Conservation (phyloP, 83 land plant species). For the Picea engelmannii region DNA sequence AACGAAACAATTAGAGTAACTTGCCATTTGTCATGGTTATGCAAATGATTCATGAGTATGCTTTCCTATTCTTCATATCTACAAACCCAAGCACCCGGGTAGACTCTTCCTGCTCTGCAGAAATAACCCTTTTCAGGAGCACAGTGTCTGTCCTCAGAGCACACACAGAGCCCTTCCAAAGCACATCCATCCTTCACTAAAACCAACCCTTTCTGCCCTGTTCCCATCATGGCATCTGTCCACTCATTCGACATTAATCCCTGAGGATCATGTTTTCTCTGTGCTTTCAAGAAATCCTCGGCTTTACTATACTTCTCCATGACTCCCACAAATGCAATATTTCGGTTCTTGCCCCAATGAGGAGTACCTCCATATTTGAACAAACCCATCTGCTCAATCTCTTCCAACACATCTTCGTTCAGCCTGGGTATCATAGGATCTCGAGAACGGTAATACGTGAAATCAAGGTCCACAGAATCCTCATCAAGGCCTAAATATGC, state of each 20-base stretch:
- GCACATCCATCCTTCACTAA: constrained; percentile 49
- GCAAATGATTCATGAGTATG: no score
- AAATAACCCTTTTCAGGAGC: constrained; percentile 30
- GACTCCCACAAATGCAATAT: constrained; percentile 32
- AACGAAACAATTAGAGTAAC: no score
- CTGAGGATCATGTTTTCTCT: constrained; percentile 39
- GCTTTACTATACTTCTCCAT: constrained; percentile 12
- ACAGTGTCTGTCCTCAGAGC: constrained; percentile 40
- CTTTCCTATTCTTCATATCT: no score
- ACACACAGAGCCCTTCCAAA: constrained; percentile 55
- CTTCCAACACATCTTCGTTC: constrained; percentile 36
- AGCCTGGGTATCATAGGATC: constrained; percentile 35
- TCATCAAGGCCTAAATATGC: constrained; percentile 42
- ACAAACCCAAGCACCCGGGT: constrained; percentile 17
- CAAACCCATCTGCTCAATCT: constrained; percentile 68
- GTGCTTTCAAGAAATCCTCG: constrained; percentile 19
- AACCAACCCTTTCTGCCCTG: constrained; percentile 13
- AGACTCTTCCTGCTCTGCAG: constrained; percentile 36
- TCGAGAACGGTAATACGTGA: constrained; percentile 38
- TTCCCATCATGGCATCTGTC: constrained; percentile 8
- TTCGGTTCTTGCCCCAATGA: constrained; percentile 54
- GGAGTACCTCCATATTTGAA: constrained; percentile 44
- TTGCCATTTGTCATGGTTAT: no score
- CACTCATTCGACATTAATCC: constrained; percentile 51
- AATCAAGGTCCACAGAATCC: constrained; percentile 38